Percentiles rank a stretch among this genome's conserved stretches.
These are phyloP conservation scores for Yarrowia sp. DNA, from an alignment of 805 yeast genomes.

Conservation along the genomic window DNA sequence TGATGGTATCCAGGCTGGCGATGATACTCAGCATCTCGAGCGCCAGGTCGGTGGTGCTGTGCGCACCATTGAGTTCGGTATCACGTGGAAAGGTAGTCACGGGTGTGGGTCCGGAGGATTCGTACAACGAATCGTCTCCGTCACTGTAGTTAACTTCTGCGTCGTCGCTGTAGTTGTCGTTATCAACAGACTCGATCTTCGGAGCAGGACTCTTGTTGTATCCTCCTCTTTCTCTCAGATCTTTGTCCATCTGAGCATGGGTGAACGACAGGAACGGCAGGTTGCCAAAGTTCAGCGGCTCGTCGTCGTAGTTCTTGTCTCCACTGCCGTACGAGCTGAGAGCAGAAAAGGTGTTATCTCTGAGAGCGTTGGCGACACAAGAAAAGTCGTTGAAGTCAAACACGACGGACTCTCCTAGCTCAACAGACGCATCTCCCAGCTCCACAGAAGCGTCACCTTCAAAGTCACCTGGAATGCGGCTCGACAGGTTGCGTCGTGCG, in stretches of 20 bases:
- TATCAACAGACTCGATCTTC: background rate
- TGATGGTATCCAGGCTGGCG: slow-evolving; percentile 8
- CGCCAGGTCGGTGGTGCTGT: background rate
- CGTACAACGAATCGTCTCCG: background rate
- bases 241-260: background rate
- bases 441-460: background rate
- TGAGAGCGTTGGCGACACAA: background rate
- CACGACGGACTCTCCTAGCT: background rate
- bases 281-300: background rate
- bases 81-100: slow-evolving; percentile 15
- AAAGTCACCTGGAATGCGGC: slow-evolving; percentile 13
- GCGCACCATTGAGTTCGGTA: background rate
- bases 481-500: background rate
- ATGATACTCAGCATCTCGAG: slow-evolving; percentile 16
- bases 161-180: background rate
- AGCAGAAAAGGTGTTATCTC: background rate
- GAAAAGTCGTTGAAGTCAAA: slow-evolving; percentile 10
- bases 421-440: background rate
- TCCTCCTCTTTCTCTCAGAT: background rate
- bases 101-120: background rate
- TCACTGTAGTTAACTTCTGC: background rate
- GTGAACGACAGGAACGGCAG: slow-evolving; percentile 4
- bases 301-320: slow-evolving; percentile 7
- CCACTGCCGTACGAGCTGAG: background rate
- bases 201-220: background rate